phyloP scores from a whole-genome alignment of 345 rosid genomes.

The Moricandia moricandioides region DNA sequence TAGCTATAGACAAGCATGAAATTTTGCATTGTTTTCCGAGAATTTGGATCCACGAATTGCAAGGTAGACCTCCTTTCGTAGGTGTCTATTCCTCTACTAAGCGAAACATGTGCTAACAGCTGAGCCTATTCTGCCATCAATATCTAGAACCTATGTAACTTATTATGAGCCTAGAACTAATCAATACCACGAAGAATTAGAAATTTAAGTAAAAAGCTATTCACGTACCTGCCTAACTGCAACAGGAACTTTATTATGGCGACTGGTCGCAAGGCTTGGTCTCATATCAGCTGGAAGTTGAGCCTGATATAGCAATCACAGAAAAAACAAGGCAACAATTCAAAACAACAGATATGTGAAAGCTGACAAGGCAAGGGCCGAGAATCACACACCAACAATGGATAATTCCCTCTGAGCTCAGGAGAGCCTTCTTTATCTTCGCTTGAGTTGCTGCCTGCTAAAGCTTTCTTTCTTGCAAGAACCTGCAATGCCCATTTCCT shows the following conservation, averaged over 20 bases:
- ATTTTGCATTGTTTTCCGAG: not conserved
- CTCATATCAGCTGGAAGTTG: constrained; percentile 85
- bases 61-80: not conserved
- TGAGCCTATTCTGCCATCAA: not conserved
- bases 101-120: not conserved
- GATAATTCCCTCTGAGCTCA: constrained; percentile 71
- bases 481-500: constrained; percentile 92
- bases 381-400: constrained; percentile 64
- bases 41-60: not conserved
- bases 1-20: constrained; percentile 3
- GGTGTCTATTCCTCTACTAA: not conserved
- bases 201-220: not conserved
- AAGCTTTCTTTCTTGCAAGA: constrained; percentile 87
- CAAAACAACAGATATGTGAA: constrained; percentile 7
- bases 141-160: constrained; percentile 9
- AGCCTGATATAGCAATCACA: constrained; percentile 61
- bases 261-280: constrained; percentile 66
- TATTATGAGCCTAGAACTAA: not conserved
- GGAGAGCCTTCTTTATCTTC: constrained; percentile 55
- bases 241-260: constrained; percentile 75
- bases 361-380: constrained; percentile 9
- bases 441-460: constrained; percentile 47
- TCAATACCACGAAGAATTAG: not conserved
- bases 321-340: constrained; percentile 14
- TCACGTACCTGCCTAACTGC: constrained; percentile 85